Evolutionary conservation across 2,329 filamentous ascomycete species (phyloP), one percentile per base, ranked within the genome.

Genomic region (Fusarium sp.): DNA sequence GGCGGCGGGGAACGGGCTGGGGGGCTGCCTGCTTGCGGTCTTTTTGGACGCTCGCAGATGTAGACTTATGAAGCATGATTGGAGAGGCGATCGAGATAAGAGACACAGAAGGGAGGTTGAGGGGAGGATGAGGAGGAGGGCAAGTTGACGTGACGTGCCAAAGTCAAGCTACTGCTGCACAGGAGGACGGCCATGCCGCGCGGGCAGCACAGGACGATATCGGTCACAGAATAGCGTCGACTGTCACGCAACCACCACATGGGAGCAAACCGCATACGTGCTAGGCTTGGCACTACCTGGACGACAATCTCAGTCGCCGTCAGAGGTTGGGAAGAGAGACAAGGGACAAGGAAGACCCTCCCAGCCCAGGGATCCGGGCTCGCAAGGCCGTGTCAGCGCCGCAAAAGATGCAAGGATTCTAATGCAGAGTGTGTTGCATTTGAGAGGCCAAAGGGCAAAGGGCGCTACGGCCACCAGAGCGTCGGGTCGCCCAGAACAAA

Each of bases 401-500:
- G 68, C 69, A 75, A 56, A 20, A 57, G 32, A 73, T 67, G 72
- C 73, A 75, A 73, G 72, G 73, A 75, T 74, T 70, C 69, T 75
- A 75, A 75, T 74, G 72, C 72, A 74, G 72, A 75, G 68, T 72
- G 65, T 75, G 72, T 74, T 67, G 72, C 72, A 74, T 75, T 75
- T 62, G 54, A 75, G 70, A 75, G 58, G 62, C 66, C 72, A 76
- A 77, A 72, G 61, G 70, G 73, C 76, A 76, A 77, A 72, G 61
- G 70, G 73, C 76, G 76, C 76, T 77, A 77, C 76, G 66, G 68
- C 76, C 76, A 78, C 76, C 76, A 77, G 73, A 78, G 71, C 70
- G 70, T 77, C 70, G 72, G 76, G 76, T 77, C 74, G 72, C 62
- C 72, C 62, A 27, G 30, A 69, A 72, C 25, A 52, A 48, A 48